phyloP scores from a whole-genome alignment of 139 green algal species.

The Zygnema cylindricum region DNA sequence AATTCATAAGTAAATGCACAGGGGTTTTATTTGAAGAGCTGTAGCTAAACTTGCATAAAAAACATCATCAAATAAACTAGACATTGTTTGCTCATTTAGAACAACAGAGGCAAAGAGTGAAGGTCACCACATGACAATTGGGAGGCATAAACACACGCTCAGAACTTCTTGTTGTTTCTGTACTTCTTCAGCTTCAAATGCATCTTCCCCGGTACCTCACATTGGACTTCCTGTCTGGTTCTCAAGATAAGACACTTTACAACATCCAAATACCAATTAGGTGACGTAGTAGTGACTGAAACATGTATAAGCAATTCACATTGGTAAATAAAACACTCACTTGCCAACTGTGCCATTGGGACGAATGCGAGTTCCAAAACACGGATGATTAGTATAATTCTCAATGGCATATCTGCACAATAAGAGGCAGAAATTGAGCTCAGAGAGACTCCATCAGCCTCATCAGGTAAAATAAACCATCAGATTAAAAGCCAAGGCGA shows the following conservation, averaged over 20 bases:
- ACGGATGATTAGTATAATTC: constrained; percentile 74
- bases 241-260: no score
- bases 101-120: background rate
- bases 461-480: no score
- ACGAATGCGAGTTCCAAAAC: constrained; percentile 42
- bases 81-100: background rate
- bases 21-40: background rate
- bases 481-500: no score
- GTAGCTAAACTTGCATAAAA: background rate
- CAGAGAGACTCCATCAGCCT: background rate
- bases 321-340: constrained; percentile 21
- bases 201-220: no score
- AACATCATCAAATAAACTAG: background rate
- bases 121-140: no score
- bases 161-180: no score
- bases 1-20: background rate
- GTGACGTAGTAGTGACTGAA: no score
- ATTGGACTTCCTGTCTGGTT: no score
- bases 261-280: no score
- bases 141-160: no score
- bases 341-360: constrained; percentile 32
- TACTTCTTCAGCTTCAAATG: no score
- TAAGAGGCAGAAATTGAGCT: background rate
- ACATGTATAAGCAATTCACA: no score
- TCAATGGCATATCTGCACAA: constrained; percentile 56